Evolutionary conservation across 257 asterid genomes (phyloP), one percentile per base, ranked within the genome.

Genomic region (Ballota nigra): DNA sequence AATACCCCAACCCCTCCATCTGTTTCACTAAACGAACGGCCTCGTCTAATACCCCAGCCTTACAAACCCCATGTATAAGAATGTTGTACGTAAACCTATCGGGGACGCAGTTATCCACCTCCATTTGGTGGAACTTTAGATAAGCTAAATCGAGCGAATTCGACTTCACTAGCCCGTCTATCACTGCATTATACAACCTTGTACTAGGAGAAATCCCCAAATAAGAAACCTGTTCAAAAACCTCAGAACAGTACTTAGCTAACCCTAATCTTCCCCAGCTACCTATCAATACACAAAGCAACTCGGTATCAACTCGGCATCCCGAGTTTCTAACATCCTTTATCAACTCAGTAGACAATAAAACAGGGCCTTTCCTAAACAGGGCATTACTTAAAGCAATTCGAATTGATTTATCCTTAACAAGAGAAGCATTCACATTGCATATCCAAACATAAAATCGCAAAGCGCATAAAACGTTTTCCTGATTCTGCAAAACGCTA

Each of bases 261-360:
- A 94, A 79, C 72, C 97, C 98, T 71, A 94, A 77, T 38, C 96
- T 87, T 15, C 97, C 98, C 98, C 98, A 94, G 78, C 96, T 89
- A 49, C 89, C 87, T 62, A 94, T 83, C 72, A 94, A 71, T 60
- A 81, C 78, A 66, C 88, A 94, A 18, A 94, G 82, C 80, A 94
- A 82, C 55, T 89, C 96, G 78, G 85, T 89, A 53, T 79, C 80
- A 22, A 89, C 66, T 38, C 83, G 59, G 76, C 81, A 80, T 15
- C 97, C 96, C 28, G 95, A 84, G 68, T 71, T 75, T 52, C 79
- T 83, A 69, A 91, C 73, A 69, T 89, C 96, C 55, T 75, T 78
- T 77, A 91, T 66, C 77, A 94, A 71, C 76, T 85, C 95, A 72
- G 89, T 80, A 41, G 98, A 86, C 82, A 94, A 71, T 69, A 91